These are phyloP conservation scores for Haplosporangium sp. DNA, from an alignment of 371 early-diverging fungal species.

Conservation along the genomic window DNA sequence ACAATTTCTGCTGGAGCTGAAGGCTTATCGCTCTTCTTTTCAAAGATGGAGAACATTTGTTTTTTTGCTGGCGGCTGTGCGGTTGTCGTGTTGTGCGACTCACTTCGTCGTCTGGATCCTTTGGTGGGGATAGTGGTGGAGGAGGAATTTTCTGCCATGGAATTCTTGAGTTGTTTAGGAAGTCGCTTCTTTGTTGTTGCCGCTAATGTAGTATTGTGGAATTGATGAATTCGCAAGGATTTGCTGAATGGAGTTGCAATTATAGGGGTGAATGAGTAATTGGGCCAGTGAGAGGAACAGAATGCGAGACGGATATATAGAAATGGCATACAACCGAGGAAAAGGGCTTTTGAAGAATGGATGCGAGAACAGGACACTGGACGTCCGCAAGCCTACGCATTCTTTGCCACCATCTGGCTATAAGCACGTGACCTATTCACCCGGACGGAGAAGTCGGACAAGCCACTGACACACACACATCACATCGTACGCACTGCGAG, in stretches of 20 bases:
- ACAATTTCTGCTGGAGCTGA: constrained; percentile 15
- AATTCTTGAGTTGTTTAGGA: background rate
- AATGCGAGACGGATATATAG: too few relatives aligned
- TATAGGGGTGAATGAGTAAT: too few relatives aligned
- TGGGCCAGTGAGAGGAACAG: too few relatives aligned
- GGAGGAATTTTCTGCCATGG: constrained; percentile 15
- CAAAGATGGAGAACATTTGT: constrained; percentile 52
- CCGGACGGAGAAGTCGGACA: background rate
- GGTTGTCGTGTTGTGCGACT: background rate
- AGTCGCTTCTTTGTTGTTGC: background rate
- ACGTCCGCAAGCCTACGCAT: too few relatives aligned
- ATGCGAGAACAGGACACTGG: too few relatives aligned
- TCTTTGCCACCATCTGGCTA: too few relatives aligned
- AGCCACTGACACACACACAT: constrained; percentile 15
- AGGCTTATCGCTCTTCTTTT: constrained; percentile 14
- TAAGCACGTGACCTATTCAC: too few relatives aligned
- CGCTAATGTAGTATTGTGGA: background rate
- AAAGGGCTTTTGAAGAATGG: too few relatives aligned
- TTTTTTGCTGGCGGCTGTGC: constrained; percentile 25
- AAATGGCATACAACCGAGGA: too few relatives aligned
- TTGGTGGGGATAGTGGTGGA: constrained; percentile 1
- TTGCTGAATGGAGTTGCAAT: too few relatives aligned
- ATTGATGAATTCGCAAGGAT: background rate
- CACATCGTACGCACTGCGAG: background rate
- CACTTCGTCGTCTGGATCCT: constrained; percentile 8